Percentiles rank a stretch among this genome's conserved stretches.
phyloP scores from a whole-genome alignment of 1,284 basidiomycete genomes.

The Fistulinella cinereoalba region DNA sequence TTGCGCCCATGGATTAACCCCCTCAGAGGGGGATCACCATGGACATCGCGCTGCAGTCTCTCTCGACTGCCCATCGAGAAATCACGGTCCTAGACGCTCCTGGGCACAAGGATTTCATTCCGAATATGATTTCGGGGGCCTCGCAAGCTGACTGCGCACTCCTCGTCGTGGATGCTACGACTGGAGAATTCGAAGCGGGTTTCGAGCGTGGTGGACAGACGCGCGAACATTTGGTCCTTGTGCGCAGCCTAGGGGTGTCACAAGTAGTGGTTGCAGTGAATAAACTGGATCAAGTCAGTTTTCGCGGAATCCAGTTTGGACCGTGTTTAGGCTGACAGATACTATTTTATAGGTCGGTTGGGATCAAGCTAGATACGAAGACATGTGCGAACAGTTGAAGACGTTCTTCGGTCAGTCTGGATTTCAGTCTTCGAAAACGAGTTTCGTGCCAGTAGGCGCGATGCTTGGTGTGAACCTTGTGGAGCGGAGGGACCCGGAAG shows the following conservation, averaged over 20 bases:
- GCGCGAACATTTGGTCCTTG: conserved; percentile 91
- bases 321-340: conserved; percentile 6
- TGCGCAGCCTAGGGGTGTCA: conserved; percentile 91
- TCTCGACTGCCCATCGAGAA: conserved; percentile 74
- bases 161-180: conserved; percentile 90
- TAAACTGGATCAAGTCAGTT: conserved; percentile 84
- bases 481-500: conserved; percentile 46
- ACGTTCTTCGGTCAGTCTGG: conserved; percentile 88
- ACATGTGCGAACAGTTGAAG: conserved; percentile 72
- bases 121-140: conserved; percentile 99
- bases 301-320: background rate
- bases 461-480: conserved; percentile 89
- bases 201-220: conserved; percentile 95
- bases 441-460: conserved; percentile 88
- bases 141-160: conserved; percentile 96
- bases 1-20: conserved; percentile 4
- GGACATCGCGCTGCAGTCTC: conserved; percentile 88
- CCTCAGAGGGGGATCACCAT: conserved; percentile 87
- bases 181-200: conserved; percentile 94
- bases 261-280: conserved; percentile 94
- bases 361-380: conserved; percentile 79
- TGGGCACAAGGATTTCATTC: conserved; percentile 96
- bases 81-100: conserved; percentile 96
- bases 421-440: conserved; percentile 75
- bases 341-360: conserved; percentile 73